Conservation (phyloP, 208 protist genomes). For the Trypanosoma cruzi region DNA sequence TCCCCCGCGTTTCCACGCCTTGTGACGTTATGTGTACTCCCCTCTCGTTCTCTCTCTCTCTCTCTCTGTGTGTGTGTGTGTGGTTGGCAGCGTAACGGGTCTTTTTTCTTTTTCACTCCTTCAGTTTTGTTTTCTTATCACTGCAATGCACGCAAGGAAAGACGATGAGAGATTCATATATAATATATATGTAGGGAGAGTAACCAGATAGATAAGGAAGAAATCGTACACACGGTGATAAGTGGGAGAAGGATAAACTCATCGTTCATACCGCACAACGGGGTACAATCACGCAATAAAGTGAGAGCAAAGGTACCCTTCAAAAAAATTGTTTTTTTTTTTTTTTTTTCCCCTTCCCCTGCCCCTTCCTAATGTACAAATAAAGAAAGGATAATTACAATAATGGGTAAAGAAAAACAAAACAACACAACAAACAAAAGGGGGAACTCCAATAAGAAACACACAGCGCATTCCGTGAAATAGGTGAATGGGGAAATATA, state of each 20-base stretch:
- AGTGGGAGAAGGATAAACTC: too few relatives aligned
- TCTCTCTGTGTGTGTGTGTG: background rate
- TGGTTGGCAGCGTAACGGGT: background rate
- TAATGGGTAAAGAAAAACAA: conserved; percentile 1
- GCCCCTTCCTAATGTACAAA: too few relatives aligned
- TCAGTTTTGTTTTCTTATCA: too few relatives aligned
- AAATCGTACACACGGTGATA: too few relatives aligned
- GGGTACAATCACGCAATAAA: too few relatives aligned
- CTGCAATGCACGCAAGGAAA: background rate
- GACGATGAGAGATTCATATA: background rate
- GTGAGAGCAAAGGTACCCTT: too few relatives aligned
- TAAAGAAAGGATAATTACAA: too few relatives aligned
- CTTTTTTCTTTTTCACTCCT: background rate
- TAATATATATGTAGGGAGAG: background rate
- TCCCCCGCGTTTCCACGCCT: background rate
- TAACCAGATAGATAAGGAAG: background rate
- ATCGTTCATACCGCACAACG: too few relatives aligned
- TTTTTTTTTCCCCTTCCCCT: too few relatives aligned
- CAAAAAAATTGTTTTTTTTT: too few relatives aligned
- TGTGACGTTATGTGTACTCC: too few relatives aligned
- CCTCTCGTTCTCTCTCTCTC: background rate
- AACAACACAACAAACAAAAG: conserved; percentile 13
- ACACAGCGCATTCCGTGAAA: background rate
- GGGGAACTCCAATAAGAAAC: conserved; percentile 1
- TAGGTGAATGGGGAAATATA: background rate